Percentiles rank a stretch among this genome's conserved stretches.
phyloP scores from a whole-genome alignment of 306 rosid species.

The Dryas drummondii region DNA sequence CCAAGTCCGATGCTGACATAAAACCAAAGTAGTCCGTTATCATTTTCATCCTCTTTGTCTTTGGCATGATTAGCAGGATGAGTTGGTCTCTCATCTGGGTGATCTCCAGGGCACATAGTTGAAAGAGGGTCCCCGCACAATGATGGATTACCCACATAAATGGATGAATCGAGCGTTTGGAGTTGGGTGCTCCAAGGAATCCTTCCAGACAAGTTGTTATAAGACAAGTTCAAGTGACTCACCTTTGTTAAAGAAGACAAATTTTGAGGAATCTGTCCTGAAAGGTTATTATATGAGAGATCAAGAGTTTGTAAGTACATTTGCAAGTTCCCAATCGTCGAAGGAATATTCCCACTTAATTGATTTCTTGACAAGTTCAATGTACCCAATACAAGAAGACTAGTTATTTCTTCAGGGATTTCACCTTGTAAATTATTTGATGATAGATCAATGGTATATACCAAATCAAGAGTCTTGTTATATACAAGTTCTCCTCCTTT shows the following conservation, averaged over 20 bases:
- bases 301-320: not conserved
- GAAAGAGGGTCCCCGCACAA: not conserved
- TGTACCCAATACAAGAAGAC: not conserved
- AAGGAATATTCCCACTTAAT: not conserved
- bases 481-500: too few species aligned
- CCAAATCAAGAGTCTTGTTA: too few species aligned
- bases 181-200: conserved; percentile 1
- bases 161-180: not conserved
- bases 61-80: not conserved
- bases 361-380: conserved; percentile 15
- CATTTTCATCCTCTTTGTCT: not conserved
- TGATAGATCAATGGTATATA: not conserved
- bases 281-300: not conserved
- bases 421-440: not conserved
- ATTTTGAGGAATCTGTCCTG: not conserved
- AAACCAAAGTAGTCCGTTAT: not conserved
- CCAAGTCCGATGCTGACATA: not conserved
- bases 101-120: not conserved
- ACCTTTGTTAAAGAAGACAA: not conserved
- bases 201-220: conserved; percentile 6
- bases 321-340: not conserved
- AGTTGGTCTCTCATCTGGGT: too few species aligned
- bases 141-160: not conserved
- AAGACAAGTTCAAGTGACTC: conserved; percentile 1
- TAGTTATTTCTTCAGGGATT: not conserved